Evolutionary conservation across 495 filamentous ascomycete species (phyloP).

Genomic region (Thermochaetoides thermophila): DNA sequence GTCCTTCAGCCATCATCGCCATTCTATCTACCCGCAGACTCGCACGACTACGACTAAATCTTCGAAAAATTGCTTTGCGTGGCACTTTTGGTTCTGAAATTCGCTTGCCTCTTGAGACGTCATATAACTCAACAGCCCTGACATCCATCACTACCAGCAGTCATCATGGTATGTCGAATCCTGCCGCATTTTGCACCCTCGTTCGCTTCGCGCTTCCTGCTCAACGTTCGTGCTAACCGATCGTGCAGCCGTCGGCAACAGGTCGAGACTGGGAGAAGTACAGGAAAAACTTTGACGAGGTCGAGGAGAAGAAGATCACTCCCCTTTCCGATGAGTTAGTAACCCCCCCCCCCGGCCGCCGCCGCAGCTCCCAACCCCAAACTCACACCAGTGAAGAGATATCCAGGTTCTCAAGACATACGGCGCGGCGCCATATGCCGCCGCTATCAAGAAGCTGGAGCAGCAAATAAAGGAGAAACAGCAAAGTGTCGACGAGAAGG

Average conservation of each 20-base stretch:
- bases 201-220: too few relatives aligned
- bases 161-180: constrained; percentile 13
- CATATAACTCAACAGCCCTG: too few relatives aligned
- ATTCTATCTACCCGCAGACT: too few relatives aligned
- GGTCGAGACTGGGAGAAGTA: constrained; percentile 97
- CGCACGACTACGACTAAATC: too few relatives aligned
- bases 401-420: constrained; percentile 99
- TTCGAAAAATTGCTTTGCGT: too few relatives aligned
- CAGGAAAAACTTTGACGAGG: constrained; percentile 90
- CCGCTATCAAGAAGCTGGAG: constrained; percentile 84
- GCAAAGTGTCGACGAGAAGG: constrained; percentile 94
- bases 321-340: constrained; percentile 89
- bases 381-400: constrained; percentile 51
- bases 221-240: too few relatives aligned
- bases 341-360: not conserved
- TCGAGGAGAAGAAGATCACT: constrained; percentile 98
- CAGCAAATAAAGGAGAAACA: constrained; percentile 98
- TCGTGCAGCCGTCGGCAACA: constrained; percentile 65
- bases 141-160: constrained; percentile 1
- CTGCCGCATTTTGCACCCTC: too few relatives aligned
- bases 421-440: constrained; percentile 89
- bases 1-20: too few relatives aligned
- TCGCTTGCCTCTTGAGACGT: too few relatives aligned
- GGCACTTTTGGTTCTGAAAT: too few relatives aligned
- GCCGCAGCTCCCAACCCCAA: constrained; percentile 14